These are phyloP conservation scores for Datisca glomerata DNA, from an alignment of 306 rosid genomes.

Conservation along the genomic window DNA sequence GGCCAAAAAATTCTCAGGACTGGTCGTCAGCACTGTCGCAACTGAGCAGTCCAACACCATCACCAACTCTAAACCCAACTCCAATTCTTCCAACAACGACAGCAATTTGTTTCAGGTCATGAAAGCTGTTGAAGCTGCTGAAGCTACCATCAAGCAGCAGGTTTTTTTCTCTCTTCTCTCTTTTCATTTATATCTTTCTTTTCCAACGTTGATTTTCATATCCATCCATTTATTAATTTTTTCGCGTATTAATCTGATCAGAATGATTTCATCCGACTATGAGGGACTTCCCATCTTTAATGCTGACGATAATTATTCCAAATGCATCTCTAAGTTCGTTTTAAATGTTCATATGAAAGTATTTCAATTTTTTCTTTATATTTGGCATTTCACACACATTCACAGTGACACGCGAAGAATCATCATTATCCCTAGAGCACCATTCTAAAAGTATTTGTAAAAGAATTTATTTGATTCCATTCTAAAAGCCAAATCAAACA, in stretches of 20 bases:
- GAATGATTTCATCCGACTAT: too few species aligned
- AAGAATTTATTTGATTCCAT: too few species aligned
- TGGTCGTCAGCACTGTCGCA: conserved; percentile 30
- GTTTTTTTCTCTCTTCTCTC: conserved; percentile 19
- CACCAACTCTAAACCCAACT: conserved; percentile 17
- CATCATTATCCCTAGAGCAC: too few species aligned
- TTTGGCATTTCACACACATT: too few species aligned
- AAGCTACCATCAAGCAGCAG: conserved; percentile 84
- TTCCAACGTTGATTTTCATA: too few species aligned
- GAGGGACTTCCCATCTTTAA: too few species aligned
- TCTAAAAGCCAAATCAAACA: too few species aligned
- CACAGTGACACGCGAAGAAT: too few species aligned
- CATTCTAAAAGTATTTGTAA: too few species aligned
- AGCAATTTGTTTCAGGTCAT: conserved; percentile 66
- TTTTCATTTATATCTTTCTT: background rate
- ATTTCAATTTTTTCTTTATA: too few species aligned
- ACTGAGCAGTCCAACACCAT: conserved; percentile 10
- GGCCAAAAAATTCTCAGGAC: conserved; percentile 56
- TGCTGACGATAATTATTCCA: too few species aligned
- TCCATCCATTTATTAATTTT: background rate
- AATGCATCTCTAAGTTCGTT: background rate
- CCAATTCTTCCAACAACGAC: conserved; percentile 28
- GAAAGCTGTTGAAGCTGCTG: conserved; percentile 94
- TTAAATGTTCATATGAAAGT: conserved; percentile 3
- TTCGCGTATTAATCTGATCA: too few species aligned